These are phyloP conservation scores for Lactarius tabidus DNA, from an alignment of 768 basidiomycete genomes.

Conservation along the genomic window DNA sequence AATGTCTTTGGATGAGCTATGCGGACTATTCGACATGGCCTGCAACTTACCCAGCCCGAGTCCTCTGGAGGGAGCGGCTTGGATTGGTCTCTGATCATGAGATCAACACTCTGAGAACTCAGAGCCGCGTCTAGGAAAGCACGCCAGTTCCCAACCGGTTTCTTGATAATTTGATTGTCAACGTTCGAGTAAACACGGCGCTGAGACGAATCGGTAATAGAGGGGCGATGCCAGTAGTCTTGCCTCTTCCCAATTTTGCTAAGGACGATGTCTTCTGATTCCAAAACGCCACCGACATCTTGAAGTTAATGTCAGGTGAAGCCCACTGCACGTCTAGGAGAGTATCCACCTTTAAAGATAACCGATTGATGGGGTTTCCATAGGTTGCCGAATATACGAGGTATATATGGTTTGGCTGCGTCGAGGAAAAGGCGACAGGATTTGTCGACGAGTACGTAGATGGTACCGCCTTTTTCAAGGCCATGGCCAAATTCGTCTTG, in stretches of 20 bases:
- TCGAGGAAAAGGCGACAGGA: neutral
- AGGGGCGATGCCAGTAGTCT: neutral
- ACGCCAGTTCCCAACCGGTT: neutral
- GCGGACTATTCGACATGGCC: neutral
- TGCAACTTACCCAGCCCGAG: neutral
- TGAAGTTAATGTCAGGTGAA: neutral
- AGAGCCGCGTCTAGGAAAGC: neutral
- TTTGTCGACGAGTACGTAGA: neutral
- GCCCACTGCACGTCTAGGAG: neutral
- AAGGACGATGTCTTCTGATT: neutral
- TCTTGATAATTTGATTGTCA: neutral
- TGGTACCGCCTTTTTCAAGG: neutral
- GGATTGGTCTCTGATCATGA: neutral
- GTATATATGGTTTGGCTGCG: neutral
- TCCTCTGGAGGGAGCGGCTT: neutral
- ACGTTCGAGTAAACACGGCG: neutral
- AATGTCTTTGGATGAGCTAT: neutral
- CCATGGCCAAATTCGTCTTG: neutral
- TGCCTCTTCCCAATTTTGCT: neutral
- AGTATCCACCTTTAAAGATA: constrained; percentile 10
- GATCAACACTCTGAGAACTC: neutral
- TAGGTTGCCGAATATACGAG: constrained; percentile 6
- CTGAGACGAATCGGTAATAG: neutral
- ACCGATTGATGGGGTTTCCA: constrained; percentile 5
- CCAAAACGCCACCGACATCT: neutral